Conservation (phyloP, 202 grass and related monocot species). For the Hordeum pubiflorum region DNA sequence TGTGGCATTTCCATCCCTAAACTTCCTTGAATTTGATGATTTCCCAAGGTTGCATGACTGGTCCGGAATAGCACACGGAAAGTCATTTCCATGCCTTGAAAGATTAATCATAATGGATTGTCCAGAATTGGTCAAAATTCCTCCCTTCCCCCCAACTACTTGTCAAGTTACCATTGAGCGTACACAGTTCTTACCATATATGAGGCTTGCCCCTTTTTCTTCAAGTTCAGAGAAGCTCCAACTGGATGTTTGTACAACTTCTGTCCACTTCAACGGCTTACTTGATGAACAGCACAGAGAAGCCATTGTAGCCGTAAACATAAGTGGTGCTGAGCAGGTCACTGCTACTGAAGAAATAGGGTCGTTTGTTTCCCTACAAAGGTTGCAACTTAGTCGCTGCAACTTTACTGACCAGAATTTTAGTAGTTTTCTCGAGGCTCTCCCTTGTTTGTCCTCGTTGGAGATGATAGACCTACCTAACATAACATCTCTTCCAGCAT, state of each 20-base stretch:
- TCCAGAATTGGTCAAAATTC: slow-evolving; percentile 25
- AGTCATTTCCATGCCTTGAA: slow-evolving; percentile 34
- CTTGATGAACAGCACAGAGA: slow-evolving; percentile 3
- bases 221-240: background rate
- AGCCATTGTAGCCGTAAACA: slow-evolving; percentile 18
- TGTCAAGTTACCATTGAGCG: slow-evolving; percentile 16
- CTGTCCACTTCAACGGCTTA: slow-evolving; percentile 13
- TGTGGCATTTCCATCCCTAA: slow-evolving; percentile 13
- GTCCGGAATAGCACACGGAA: background rate
- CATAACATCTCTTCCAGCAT: slow-evolving; percentile 34
- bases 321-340: slow-evolving; percentile 6
- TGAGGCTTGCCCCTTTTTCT: background rate
- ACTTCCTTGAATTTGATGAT: slow-evolving; percentile 23
- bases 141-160: slow-evolving; percentile 2
- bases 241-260: slow-evolving; percentile 1
- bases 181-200: background rate
- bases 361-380: slow-evolving; percentile 10
- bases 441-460: slow-evolving; percentile 26
- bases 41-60: slow-evolving; percentile 32
- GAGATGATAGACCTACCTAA: slow-evolving; percentile 30
- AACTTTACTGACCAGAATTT: slow-evolving; percentile 18
- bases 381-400: slow-evolving; percentile 11
- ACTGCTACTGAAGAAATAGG: background rate
- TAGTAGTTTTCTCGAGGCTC: slow-evolving; percentile 19
- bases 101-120: slow-evolving; percentile 27